Base-by-base conservation (phyloP, 768 basidiomycete species). In the Lactarius pseudohatsudake region DNA sequence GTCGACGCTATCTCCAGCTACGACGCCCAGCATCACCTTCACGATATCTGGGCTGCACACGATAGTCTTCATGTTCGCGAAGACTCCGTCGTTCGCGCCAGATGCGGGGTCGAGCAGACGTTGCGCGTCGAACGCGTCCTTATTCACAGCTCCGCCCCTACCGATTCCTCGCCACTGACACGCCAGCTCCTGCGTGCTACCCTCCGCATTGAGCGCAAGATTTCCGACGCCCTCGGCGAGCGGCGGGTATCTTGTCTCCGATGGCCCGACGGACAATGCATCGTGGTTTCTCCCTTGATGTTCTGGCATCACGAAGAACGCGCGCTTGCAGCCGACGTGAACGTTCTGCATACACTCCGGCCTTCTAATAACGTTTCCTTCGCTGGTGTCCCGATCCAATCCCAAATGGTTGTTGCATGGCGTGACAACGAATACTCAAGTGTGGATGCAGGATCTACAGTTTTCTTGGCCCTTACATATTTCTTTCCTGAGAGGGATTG, bases 401-500 rank as follows among this genome's bases (percentile, higher is more conserved):
- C 88, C 2, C 81, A 84, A 54, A 92, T 92, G 88, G 89, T 92
- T 36, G 77, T 94, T 43, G 90, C 90, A 9, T 87, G 90, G 22
- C 81, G 89, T 64, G 86, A 79, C 58, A 84, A 88, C 61, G 82
- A 81, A 57, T 81, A 81, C 64, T 60, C 75, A 40, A 76, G 79
- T 28, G 53, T 41, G n/a, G 79, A 80, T 64, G 81, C 86, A 59
- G 87, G 89, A 72, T 84, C 81, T 66, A 89, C 90, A 57, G 84
- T 80, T 60, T 90, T 86, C 72, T 82, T 94, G 22, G 90, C 87
- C 18, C 79, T 94, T 65, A 92, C 91, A 0, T 94, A 91, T 75
- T 87, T 92, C 77, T 92, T 95, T 73, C 86, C 84, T 2, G 89
- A 92, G 70, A 83, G 80, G 18, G 86, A 89, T 69, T 94, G 92